These are phyloP conservation scores for Trifolium dubium DNA, from an alignment of 306 rosid genomes.

Conservation along the genomic window DNA sequence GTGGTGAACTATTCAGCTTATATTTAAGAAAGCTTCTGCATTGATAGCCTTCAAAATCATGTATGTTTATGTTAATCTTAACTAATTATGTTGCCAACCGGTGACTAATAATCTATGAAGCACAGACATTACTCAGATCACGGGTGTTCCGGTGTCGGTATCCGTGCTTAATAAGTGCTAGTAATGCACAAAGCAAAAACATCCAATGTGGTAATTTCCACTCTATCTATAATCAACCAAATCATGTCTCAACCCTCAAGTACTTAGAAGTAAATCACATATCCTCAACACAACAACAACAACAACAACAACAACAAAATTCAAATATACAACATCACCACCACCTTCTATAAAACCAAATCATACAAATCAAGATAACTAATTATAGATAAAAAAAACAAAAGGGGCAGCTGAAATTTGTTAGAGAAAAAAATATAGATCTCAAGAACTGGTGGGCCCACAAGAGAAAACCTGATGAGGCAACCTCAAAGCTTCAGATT, in stretches of 20 bases:
- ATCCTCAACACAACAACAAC: neutral
- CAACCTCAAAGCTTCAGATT: conserved; percentile 74
- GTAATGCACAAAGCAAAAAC: neutral
- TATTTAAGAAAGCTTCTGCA: neutral
- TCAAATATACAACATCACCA: conserved; percentile 1
- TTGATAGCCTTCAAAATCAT: conserved; percentile 1
- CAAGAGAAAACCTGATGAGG: conserved; percentile 86
- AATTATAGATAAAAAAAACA: neutral
- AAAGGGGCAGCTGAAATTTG: neutral
- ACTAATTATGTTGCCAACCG: neutral
- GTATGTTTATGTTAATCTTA: neutral
- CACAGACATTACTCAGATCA: too few relatives aligned
- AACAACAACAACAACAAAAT: neutral
- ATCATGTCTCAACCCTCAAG: neutral
- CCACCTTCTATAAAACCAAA: neutral
- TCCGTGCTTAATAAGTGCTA: too few relatives aligned
- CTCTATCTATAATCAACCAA: neutral
- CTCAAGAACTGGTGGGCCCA: conserved; percentile 47
- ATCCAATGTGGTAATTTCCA: neutral
- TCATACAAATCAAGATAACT: neutral
- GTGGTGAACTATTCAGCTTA: neutral
- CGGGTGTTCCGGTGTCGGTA: too few relatives aligned
- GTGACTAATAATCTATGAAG: neutral
- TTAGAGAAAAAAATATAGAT: conserved; percentile 33
- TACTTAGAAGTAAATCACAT: neutral